Evolutionary conservation across 352 stramenopile species (phyloP).

Genomic region (Globisporangium paddicum): DNA sequence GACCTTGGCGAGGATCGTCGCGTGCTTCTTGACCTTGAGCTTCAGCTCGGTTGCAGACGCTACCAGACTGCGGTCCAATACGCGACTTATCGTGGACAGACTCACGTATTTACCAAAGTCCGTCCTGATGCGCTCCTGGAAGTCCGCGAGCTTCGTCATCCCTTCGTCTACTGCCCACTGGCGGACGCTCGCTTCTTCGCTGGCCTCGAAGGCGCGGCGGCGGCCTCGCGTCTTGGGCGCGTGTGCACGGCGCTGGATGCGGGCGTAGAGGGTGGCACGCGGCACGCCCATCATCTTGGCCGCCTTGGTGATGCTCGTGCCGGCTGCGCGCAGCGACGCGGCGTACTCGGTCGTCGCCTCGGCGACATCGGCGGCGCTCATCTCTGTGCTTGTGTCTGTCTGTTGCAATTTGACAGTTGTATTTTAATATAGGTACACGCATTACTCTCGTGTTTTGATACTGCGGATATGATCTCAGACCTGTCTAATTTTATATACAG

Average conservation of each 20-base stretch:
- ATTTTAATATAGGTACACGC: too few relatives aligned
- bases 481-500: too few relatives aligned
- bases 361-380: neutral
- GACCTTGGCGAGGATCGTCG: neutral
- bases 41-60: neutral
- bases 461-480: too few relatives aligned
- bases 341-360: neutral
- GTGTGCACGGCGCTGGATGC: neutral
- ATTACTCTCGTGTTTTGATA: too few relatives aligned
- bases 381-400: too few relatives aligned
- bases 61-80: neutral
- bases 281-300: neutral
- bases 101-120: neutral
- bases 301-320: neutral
- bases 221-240: neutral
- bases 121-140: neutral
- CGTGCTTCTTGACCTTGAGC: neutral
- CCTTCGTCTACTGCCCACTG: neutral
- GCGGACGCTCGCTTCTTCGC: neutral
- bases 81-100: neutral
- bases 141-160: neutral
- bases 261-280: neutral
- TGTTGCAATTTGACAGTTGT: too few relatives aligned
- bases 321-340: neutral
- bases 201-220: neutral